Evolutionary conservation across 2,329 filamentous ascomycete genomes (phyloP).

Genomic region (Cytospora schulzeri): DNA sequence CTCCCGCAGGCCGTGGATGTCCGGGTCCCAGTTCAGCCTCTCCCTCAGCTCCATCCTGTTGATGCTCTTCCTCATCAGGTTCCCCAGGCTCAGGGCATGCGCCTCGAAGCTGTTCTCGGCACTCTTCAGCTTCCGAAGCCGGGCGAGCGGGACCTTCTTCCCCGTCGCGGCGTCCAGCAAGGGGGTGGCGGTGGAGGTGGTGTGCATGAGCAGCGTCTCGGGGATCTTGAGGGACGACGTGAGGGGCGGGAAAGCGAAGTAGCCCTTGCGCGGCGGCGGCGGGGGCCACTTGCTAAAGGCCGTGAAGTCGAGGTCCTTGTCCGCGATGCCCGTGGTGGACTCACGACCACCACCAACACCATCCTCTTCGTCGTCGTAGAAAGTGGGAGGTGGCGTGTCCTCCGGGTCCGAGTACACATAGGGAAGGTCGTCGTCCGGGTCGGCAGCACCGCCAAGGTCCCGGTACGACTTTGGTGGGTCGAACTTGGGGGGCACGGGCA

Average conservation of each 20-base stretch:
- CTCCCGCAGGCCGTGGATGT: slow-evolving; percentile 37
- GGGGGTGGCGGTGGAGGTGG: slow-evolving; percentile 34
- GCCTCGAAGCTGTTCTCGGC: slow-evolving; percentile 46
- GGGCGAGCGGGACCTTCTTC: slow-evolving; percentile 24
- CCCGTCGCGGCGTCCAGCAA: slow-evolving; percentile 27
- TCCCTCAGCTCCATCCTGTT: slow-evolving; percentile 49
- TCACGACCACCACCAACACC: no score
- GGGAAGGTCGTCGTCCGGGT: slow-evolving; percentile 13
- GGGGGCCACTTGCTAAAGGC: slow-evolving; percentile 27
- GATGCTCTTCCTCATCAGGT: slow-evolving; percentile 52
- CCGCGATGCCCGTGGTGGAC: no score
- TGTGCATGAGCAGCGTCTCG: slow-evolving; percentile 51
- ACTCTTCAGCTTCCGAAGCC: slow-evolving; percentile 24
- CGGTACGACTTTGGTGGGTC: not conserved
- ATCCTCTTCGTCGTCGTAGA: no score
- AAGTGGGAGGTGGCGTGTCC: slow-evolving; percentile 6
- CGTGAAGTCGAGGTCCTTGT: not conserved
- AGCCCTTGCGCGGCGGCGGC: slow-evolving; percentile 44
- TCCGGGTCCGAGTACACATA: slow-evolving; percentile 26
- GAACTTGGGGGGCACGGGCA: slow-evolving; percentile 50
- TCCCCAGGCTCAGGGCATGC: slow-evolving; percentile 51
- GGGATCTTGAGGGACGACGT: slow-evolving; percentile 53
- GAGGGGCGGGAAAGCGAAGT: slow-evolving; percentile 51
- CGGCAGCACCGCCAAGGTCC: not conserved
- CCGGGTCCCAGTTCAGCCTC: slow-evolving; percentile 45